Base-by-base conservation (phyloP, 345 rosid genomes). In the Raphanus raphanistrum region DNA sequence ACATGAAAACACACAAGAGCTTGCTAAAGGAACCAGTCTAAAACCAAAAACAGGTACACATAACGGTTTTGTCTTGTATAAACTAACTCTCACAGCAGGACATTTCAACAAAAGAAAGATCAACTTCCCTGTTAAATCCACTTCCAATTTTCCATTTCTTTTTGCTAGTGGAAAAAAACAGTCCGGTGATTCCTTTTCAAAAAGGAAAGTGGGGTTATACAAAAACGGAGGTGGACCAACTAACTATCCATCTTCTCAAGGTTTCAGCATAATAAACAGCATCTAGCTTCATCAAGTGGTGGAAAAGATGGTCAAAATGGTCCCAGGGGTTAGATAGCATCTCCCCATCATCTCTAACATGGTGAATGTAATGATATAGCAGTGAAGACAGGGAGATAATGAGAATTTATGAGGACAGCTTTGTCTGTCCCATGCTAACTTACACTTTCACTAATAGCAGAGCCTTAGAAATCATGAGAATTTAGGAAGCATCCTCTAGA, bases 251-350 rank as follows among this genome's bases (percentile, higher is more conserved):
- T 66, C 67, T 73, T 58, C 63, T 35, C 38, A 45, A 25, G 28
- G 66, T 63, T 69, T 41, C 52, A 38, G 15, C 45, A 71, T 38
- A 29, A 38, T 52, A 68, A 73, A 74, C 66, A 55, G 66, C 71
- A 73, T 63, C 61, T 55, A 74, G 54, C 71, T 69, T 63, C 62
- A 73, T 32, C 79, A 74, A 79, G 82, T 79, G 71, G 79, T 41
- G 66, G 26, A 55, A 54, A 31, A 69, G 35, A 63, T 16, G 15
- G 79, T 79, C 82, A 74, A 73, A 74, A 79, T 79, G 79, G 82
- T 79, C 82, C 82, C 67, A 8, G 38, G 59, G 28, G 48, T 73
- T 67, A 73, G 70, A 78, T 35, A 72, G 35, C 69, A 66, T 48
- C 57, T 78, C 28, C 54, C 73, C 69, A 66, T 78, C 73, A 78